Evolutionary conservation across 441 rosid genomes (phyloP), one percentile per base, ranked within the genome.

Genomic region (Monsonia emarginata): DNA sequence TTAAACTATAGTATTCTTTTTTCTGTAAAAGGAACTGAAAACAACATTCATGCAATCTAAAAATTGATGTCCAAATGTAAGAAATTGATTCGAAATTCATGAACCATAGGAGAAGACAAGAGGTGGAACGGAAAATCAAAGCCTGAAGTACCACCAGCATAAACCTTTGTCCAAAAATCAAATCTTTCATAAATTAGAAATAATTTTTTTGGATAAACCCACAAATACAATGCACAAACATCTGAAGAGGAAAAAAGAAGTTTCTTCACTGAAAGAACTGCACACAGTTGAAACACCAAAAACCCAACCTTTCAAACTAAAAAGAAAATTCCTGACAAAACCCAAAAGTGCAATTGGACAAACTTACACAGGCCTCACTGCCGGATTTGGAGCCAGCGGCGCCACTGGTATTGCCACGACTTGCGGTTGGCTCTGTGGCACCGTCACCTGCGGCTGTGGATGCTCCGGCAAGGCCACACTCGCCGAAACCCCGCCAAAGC

Each of bases 301-400:
- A 31, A 31, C 1, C 7, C 36, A 31, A 31, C 11, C 18, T 14
- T 48, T 50, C 26, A 21, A 52, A 21, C 27, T 21, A 21, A 9
- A 4, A 52, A 21, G 2, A 8, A 50, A 50, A 19, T 0, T 21
- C 1, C 11, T n/a, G 27, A 52, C 5, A 52, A 24, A 52, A 52
- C 58, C 25, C 4, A 21, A 22, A 46, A 22, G 1, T 44, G 50
- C 9, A 50, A 11, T 50, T 52, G 27, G 10, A 52, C 44, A 63
- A 71, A 81, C 92, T 84, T 82, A 85, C 95, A 79, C 82, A 73
- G 67, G 67, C 79, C 84, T 83, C 46, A 66, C 76, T 60, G 85
- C 65, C 9, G 76, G 66, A 21, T 67, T 74, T 61, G 76, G 72
- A 13, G 76, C 58, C 22, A 71, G 74, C 16, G 72, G 74, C 59